Evolutionary conservation across 768 basidiomycete genomes (phyloP), one percentile per base, ranked within the genome.

Genomic region (Hydnomerulius pinastri): DNA sequence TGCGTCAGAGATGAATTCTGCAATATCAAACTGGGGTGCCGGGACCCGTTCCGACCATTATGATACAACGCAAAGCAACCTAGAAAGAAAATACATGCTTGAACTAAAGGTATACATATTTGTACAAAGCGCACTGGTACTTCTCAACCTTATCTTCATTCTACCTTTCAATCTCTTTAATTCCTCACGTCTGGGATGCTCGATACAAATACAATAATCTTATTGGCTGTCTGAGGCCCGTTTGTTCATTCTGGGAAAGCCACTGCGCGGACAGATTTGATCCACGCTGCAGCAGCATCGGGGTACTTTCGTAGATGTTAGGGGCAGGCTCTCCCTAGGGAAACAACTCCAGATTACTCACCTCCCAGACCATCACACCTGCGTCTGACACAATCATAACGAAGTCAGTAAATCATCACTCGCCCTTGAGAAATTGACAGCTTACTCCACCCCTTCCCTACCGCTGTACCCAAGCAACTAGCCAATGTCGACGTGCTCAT

Each of bases 381-480:
- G 52, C 69, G 38, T 57, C 67, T 69, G 38, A 21, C 13, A 8
- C 33, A 35, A n/a, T 17, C n/a, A 15, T 35, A 29, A 25, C n/a
- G 41, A 11, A 36, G 48, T 28, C 38, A 30, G 33, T 15, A 32
- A 13, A 12, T 13, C 13, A 12, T 12, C 4, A 17, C 13, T 35
- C 11, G 13, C 33, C 4, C 17, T 13, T 4, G 17, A 35, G 12
- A 35, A 13, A 4, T 12, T 35, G 33, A 12, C n/a, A 40, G 73
- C 85, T 71, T 51, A 84, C 83, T 78, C 87, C 87, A 90, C 10
- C 85, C 87, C 51, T 78, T 56, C 10, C 58, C 63, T 60, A 81
- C 79, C 1, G 85, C 90, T 62, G 81, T 73, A 6, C 72, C 60
- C n/a, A 89, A 66, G 64, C 88, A 92, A 10, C 65, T 65, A 4